These are phyloP conservation scores for Vitis riparia DNA, from an alignment of 164 flowering plant species.

Conservation along the genomic window DNA sequence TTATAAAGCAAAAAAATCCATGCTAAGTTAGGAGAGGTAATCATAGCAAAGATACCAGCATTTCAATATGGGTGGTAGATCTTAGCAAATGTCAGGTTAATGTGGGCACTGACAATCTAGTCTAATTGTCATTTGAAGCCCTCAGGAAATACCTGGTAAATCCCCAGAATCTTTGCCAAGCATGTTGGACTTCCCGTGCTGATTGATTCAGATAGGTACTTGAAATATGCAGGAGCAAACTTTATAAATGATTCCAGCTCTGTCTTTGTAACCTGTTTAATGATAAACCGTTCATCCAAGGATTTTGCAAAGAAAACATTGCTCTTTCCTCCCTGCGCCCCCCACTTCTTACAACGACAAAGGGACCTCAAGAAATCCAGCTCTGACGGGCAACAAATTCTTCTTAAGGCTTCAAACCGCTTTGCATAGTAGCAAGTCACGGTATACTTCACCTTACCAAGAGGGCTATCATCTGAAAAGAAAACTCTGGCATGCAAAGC, in stretches of 20 bases:
- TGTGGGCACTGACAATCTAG: background rate
- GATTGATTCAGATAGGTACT: constrained; percentile 84
- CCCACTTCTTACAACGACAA: constrained; percentile 97
- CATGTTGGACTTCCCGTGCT: constrained; percentile 79
- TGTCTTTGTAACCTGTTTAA: constrained; percentile 94
- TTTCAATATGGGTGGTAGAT: background rate
- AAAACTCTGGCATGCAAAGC: constrained; percentile 72
- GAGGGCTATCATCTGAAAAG: constrained; percentile 65
- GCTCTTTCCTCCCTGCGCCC: constrained; percentile 99
- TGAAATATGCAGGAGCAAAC: constrained; percentile 88
- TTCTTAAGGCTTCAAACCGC: constrained; percentile 83
- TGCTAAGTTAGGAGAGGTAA: background rate
- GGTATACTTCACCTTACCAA: constrained; percentile 79
- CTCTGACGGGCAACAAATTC: constrained; percentile 82
- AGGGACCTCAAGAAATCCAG: constrained; percentile 83
- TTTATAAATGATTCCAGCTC: constrained; percentile 92
- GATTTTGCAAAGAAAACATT: constrained; percentile 96
- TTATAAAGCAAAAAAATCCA: background rate
- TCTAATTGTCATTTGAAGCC: background rate
- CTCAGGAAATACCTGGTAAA: constrained; percentile 75
- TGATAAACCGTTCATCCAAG: constrained; percentile 87
- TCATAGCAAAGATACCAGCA: background rate
- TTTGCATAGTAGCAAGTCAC: constrained; percentile 89
- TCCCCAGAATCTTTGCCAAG: constrained; percentile 92
- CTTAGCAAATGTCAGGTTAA: background rate